Percentiles rank a stretch among this genome's conserved stretches.
These are phyloP conservation scores for Stellera chamaejasme DNA, from an alignment of 345 rosid genomes.

Conservation along the genomic window DNA sequence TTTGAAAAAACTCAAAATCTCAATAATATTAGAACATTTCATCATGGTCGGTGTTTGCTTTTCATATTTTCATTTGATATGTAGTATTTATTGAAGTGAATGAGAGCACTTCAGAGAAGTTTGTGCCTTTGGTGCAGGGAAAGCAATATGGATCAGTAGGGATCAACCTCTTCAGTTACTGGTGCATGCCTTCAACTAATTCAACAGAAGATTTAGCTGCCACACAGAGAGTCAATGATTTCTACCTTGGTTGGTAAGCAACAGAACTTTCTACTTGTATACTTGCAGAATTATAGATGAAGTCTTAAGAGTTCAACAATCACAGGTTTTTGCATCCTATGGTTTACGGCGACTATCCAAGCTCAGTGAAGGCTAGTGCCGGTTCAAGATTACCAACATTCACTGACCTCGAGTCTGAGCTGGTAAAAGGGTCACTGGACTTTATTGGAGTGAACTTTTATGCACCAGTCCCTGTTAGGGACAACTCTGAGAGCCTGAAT, in stretches of 20 bases:
- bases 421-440: slow-evolving; percentile 61
- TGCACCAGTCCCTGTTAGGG: slow-evolving; percentile 17
- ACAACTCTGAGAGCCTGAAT: slow-evolving; percentile 18
- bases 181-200: slow-evolving; percentile 34
- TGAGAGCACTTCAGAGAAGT: neutral
- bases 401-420: slow-evolving; percentile 41
- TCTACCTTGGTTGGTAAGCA: slow-evolving; percentile 38
- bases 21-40: too few species aligned
- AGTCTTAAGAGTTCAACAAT: neutral
- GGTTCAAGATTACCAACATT: slow-evolving; percentile 67
- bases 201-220: slow-evolving; percentile 35
- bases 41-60: too few species aligned
- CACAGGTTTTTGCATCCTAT: slow-evolving; percentile 60
- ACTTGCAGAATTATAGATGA: too few species aligned
- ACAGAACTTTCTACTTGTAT: too few species aligned
- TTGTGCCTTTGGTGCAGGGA: slow-evolving; percentile 23
- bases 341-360: slow-evolving; percentile 69
- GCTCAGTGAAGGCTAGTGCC: slow-evolving; percentile 42
- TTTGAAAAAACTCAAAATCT: too few species aligned
- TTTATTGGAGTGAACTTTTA: slow-evolving; percentile 58
- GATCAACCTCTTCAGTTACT: slow-evolving; percentile 21
- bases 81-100: too few species aligned
- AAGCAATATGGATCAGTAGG: slow-evolving; percentile 47
- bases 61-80: too few species aligned
- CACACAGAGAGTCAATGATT: slow-evolving; percentile 29